A percentile compares a stretch with the other conserved stretches of the same genome.
Conservation (phyloP, 31 red algal species). For the Odonthalia washingtoniensis region DNA sequence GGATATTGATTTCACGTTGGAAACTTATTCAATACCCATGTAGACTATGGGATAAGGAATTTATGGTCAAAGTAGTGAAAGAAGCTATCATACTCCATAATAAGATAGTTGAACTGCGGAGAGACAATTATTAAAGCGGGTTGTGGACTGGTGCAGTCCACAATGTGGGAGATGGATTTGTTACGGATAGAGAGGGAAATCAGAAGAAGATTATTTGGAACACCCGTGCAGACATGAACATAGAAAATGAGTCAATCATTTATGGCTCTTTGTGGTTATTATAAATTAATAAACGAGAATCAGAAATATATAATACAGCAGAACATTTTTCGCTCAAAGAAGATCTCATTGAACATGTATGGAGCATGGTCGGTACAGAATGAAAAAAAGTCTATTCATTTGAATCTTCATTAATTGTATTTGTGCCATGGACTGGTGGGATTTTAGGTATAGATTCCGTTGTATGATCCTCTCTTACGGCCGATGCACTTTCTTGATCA, state of each 20-base stretch:
- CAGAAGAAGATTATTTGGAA: no score
- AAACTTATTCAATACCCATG: conserved; percentile 15
- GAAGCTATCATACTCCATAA: conserved; percentile 38
- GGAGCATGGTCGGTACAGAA: background rate
- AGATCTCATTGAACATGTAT: background rate
- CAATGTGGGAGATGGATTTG: no score
- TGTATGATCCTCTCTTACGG: no score
- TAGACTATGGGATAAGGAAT: background rate
- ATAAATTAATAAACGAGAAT: background rate
- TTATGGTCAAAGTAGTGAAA: background rate
- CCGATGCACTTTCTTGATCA: no score
- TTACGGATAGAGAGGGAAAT: no score
- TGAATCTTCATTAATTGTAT: no score
- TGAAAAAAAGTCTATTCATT: background rate
- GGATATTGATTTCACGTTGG: conserved; percentile 17
- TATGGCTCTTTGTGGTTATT: background rate
- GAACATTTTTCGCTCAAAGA: background rate
- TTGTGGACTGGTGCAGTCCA: no score
- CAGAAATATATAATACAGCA: background rate
- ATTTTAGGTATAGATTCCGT: no score
- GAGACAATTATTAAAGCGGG: no score
- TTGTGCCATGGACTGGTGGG: no score
- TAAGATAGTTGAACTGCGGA: conserved; percentile 27
- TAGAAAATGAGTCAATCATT: background rate
- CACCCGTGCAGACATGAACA: no score